Evolutionary conservation across 805 yeast genomes (phyloP).

Genomic region (Suhomyces canberraensis): DNA sequence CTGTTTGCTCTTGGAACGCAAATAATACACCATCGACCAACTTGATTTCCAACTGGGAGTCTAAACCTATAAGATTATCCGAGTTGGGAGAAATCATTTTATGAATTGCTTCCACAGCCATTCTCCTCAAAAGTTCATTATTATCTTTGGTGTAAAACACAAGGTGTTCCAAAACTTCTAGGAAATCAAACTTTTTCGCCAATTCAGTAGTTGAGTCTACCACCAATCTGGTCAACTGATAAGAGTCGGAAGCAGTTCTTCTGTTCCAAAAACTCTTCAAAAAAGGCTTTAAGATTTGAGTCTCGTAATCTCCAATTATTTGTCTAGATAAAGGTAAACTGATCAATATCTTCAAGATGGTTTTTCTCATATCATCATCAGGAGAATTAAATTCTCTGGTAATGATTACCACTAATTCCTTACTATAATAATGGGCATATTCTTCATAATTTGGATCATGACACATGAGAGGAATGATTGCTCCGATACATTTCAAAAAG

Average conservation of each 20-base stretch:
- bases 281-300: slow-evolving; percentile 57
- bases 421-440: slow-evolving; percentile 72
- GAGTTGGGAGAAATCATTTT: slow-evolving; percentile 45
- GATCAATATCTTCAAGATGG: slow-evolving; percentile 66
- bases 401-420: slow-evolving; percentile 65
- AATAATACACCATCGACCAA: slow-evolving; percentile 76
- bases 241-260: slow-evolving; percentile 65
- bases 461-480: slow-evolving; percentile 81
- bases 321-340: slow-evolving; percentile 63
- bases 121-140: slow-evolving; percentile 71
- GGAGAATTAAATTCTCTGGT: slow-evolving; percentile 74
- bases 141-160: slow-evolving; percentile 70
- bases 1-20: slow-evolving; percentile 77
- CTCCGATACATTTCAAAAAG: slow-evolving; percentile 73
- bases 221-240: slow-evolving; percentile 54
- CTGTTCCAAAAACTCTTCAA: slow-evolving; percentile 78
- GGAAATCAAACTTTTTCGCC: slow-evolving; percentile 64
- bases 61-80: slow-evolving; percentile 47
- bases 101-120: slow-evolving; percentile 73
- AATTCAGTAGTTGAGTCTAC: slow-evolving; percentile 68
- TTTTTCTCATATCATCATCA: slow-evolving; percentile 81
- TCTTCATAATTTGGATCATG: slow-evolving; percentile 51
- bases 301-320: slow-evolving; percentile 47
- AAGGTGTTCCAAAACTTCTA: slow-evolving; percentile 55
- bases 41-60: slow-evolving; percentile 57